Evolutionary conservation across 2,329 filamentous ascomycete species (phyloP).

Genomic region (Verticillium zaregamsianum): DNA sequence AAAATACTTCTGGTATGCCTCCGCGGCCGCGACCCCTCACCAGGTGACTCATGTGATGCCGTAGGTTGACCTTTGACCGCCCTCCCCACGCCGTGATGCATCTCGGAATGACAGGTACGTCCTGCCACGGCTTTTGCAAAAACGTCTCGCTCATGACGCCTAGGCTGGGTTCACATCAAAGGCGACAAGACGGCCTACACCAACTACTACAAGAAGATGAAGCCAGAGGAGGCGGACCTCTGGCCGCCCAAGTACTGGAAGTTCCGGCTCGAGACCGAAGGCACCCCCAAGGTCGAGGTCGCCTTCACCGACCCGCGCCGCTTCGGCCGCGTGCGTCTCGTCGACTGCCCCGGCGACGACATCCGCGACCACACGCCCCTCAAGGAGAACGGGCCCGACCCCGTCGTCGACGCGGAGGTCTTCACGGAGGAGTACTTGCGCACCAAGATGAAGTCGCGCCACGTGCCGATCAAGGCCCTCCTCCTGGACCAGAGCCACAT

Average conservation of each 20-base stretch:
- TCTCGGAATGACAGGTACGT: conserved; percentile 65
- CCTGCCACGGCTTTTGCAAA: neutral
- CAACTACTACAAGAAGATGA: conserved; percentile 74
- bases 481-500: conserved; percentile 85
- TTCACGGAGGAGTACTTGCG: conserved; percentile 74
- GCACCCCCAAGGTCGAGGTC: conserved; percentile 49
- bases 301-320: conserved; percentile 84
- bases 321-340: conserved; percentile 73
- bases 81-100: conserved; percentile 88
- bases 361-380: conserved; percentile 76
- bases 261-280: conserved; percentile 67
- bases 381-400: conserved; percentile 90
- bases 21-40: neutral
- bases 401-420: conserved; percentile 73
- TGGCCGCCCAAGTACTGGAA: conserved; percentile 95
- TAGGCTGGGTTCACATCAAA: conserved; percentile 83
- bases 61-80: conserved; percentile 54
- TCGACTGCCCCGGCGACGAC: conserved; percentile 72
- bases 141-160: conserved; percentile 3
- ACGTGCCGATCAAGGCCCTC: conserved; percentile 83
- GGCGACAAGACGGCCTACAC: conserved; percentile 74
- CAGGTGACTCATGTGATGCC: neutral
- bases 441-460: conserved; percentile 68
- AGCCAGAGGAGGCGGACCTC: conserved; percentile 48
- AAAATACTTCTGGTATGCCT: conserved; percentile 83